phyloP scores from a whole-genome alignment of 2,329 filamentous ascomycete genomes.

The Ambrosiella beaveri region DNA sequence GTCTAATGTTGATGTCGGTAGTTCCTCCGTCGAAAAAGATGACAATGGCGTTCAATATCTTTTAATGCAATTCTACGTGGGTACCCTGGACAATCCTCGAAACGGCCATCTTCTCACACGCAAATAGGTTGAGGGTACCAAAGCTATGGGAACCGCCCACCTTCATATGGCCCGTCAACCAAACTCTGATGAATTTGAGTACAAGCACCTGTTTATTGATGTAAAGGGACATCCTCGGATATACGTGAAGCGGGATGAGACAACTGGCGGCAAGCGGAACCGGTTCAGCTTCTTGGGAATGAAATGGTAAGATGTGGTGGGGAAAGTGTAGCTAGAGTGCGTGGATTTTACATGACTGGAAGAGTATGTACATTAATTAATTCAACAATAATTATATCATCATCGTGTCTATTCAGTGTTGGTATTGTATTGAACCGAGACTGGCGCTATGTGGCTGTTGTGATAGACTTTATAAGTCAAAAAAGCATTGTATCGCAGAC shows the following conservation, averaged over 20 bases:
- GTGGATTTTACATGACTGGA: neutral
- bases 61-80: constrained; percentile 67
- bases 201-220: constrained; percentile 66
- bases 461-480: neutral
- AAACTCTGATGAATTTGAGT: constrained; percentile 52
- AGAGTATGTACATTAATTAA: neutral
- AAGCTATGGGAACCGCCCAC: constrained; percentile 54
- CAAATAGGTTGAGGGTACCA: constrained; percentile 55
- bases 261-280: constrained; percentile 19
- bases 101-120: neutral
- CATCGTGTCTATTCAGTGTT: too few relatives aligned
- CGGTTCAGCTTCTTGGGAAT: constrained; percentile 43
- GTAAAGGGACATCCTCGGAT: constrained; percentile 52
- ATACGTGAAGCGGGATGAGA: constrained; percentile 44
- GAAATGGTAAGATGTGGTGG: constrained; percentile 28
- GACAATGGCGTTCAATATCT: constrained; percentile 39
- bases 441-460: too few relatives aligned
- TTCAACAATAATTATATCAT: neutral
- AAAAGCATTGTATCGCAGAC: neutral
- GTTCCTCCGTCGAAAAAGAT: constrained; percentile 12
- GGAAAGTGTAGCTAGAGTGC: neutral
- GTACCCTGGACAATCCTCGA: constrained; percentile 16
- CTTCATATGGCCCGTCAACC: constrained; percentile 59
- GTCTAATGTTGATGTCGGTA: neutral
- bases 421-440: too few relatives aligned